Conservation (phyloP, 345 rosid genomes). For the Euphorbia peplus region DNA sequence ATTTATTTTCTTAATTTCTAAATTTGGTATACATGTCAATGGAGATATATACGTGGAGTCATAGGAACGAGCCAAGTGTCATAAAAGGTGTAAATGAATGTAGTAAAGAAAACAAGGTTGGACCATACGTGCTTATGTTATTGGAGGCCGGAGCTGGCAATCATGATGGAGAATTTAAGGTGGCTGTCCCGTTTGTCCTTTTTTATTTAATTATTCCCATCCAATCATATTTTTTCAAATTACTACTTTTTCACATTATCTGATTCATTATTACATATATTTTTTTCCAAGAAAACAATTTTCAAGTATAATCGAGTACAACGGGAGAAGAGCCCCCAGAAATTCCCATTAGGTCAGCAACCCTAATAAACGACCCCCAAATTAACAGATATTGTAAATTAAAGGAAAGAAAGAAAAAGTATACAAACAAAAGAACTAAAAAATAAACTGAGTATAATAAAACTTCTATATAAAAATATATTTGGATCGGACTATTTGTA, state of each 20-base stretch:
- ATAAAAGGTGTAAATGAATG: constrained; percentile 25
- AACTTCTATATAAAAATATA: too few relatives aligned
- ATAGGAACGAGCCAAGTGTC: constrained; percentile 9
- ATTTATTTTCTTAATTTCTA: neutral
- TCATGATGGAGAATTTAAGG: constrained; percentile 40
- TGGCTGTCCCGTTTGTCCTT: constrained; percentile 37
- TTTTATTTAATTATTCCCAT: neutral
- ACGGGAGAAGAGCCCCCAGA: too few relatives aligned
- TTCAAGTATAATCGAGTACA: too few relatives aligned
- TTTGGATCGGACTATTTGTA: too few relatives aligned
- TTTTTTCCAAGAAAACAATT: neutral
- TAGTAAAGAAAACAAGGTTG: constrained; percentile 36
- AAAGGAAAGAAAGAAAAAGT: too few relatives aligned
- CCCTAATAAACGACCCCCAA: too few relatives aligned
- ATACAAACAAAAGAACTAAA: too few relatives aligned
- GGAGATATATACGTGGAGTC: neutral
- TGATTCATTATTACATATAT: neutral
- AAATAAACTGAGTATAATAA: too few relatives aligned
- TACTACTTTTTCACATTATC: neutral
- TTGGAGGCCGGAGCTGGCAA: constrained; percentile 34
- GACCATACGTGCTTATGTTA: constrained; percentile 27
- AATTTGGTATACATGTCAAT: neutral
- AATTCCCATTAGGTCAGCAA: too few relatives aligned
- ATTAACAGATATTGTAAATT: too few relatives aligned
- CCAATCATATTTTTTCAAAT: constrained; percentile 17